These are phyloP conservation scores for Paraleonurus japonicus DNA, from an alignment of 257 asterid species.

Conservation along the genomic window DNA sequence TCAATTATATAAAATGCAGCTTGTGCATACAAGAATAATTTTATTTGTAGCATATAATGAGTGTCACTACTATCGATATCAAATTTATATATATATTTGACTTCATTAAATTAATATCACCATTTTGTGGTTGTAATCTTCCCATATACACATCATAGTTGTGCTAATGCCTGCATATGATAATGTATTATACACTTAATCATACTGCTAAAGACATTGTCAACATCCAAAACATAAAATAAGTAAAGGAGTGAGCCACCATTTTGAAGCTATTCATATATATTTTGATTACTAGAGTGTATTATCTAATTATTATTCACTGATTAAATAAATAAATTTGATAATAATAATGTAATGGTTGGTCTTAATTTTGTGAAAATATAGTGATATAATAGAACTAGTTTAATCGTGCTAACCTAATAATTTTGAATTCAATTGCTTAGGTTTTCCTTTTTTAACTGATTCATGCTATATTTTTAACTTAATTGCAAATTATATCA, in stretches of 20 bases:
- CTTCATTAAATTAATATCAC: not conserved
- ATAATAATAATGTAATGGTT: no score
- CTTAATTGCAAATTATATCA: no score
- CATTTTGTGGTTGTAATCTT: conserved; percentile 22
- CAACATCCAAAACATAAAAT: not conserved
- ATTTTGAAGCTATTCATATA: conserved; percentile 11
- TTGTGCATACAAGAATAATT: no score
- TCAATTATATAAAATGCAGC: no score
- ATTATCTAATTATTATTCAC: no score
- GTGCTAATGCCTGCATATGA: conserved; percentile 22
- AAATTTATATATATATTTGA: conserved; percentile 15
- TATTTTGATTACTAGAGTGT: not conserved
- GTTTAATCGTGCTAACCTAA: not conserved
- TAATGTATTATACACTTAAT: conserved; percentile 15
- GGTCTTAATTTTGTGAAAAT: no score
- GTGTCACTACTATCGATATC: conserved; percentile 13
- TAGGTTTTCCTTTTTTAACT: no score
- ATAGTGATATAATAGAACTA: no score
- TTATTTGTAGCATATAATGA: not conserved
- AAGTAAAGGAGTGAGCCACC: not conserved
- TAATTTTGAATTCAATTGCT: not conserved
- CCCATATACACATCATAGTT: conserved; percentile 24
- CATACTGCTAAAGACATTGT: not conserved
- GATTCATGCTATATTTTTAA: no score
- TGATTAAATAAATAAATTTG: no score